phyloP scores from a whole-genome alignment of 2,329 filamentous ascomycete species.

The Botrytis elliptica region DNA sequence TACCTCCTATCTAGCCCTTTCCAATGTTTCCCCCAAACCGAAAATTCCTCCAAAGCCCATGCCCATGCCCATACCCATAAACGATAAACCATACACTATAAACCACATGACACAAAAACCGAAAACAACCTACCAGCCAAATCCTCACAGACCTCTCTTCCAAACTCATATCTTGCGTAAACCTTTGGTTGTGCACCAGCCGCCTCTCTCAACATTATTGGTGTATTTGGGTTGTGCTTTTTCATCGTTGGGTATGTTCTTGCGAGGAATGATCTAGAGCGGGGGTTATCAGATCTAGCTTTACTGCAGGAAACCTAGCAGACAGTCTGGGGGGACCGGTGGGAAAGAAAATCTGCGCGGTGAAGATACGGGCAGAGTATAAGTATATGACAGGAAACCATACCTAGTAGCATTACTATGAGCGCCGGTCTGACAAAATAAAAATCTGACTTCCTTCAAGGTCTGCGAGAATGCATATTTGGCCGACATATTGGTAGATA shows the following conservation, averaged over 20 bases:
- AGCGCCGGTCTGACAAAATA: slow-evolving; percentile 93
- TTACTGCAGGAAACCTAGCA: not conserved
- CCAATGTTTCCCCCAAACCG: not conserved
- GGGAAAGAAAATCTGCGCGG: not conserved
- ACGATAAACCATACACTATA: not conserved
- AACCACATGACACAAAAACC: not conserved
- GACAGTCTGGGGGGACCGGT: too few species aligned
- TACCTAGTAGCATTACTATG: slow-evolving; percentile 88
- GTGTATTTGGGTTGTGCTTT: slow-evolving; percentile 92
- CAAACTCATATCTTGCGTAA: slow-evolving; percentile 84
- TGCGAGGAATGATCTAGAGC: slow-evolving; percentile 76
- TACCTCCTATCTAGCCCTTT: not conserved
- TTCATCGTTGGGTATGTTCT: slow-evolving; percentile 98
- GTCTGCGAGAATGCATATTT: slow-evolving; percentile 89
- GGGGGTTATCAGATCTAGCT: slow-evolving; percentile 1
- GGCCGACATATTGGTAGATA: slow-evolving; percentile 66
- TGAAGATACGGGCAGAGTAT: not conserved
- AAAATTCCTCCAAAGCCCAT: not conserved
- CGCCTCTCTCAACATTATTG: slow-evolving; percentile 94
- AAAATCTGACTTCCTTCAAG: slow-evolving; percentile 93
- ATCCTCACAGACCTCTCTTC: slow-evolving; percentile 64
- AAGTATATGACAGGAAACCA: slow-evolving; percentile 33
- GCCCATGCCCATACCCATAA: not conserved
- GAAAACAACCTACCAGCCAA: slow-evolving; percentile 51
- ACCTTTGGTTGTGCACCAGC: slow-evolving; percentile 79